Evolutionary conservation across 148 eudicot species (phyloP).

Genomic region (Fagopyrum tataricum): DNA sequence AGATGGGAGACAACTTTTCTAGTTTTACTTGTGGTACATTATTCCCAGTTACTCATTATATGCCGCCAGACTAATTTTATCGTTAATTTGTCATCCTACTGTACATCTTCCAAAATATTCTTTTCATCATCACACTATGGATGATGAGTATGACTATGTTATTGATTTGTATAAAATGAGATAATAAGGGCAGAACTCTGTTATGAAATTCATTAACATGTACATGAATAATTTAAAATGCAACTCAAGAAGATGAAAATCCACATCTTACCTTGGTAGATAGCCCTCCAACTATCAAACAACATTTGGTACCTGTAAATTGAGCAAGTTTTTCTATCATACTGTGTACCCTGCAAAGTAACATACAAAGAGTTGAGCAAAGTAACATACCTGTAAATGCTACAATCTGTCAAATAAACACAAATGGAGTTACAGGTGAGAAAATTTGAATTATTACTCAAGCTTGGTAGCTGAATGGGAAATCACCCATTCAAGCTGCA

Average conservation of each 20-base stretch:
- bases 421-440: not conserved
- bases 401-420: constrained; percentile 55
- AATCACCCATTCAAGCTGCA: not conserved
- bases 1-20: not conserved
- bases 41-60: not conserved
- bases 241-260: not conserved
- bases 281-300: constrained; percentile 76
- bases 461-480: not conserved
- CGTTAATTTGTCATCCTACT: too few species aligned
- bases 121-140: too few species aligned
- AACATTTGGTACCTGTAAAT: constrained; percentile 82
- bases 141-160: too few species aligned
- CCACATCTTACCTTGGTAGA: constrained; percentile 59
- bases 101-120: too few species aligned
- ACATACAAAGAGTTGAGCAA: constrained; percentile 3
- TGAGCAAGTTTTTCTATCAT: constrained; percentile 85
- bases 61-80: too few species aligned
- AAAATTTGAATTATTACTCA: not conserved
- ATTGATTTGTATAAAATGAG: too few species aligned
- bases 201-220: not conserved
- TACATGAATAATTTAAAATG: not conserved
- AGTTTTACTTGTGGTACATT: not conserved
- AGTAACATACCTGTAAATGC: constrained; percentile 59
- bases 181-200: not conserved
- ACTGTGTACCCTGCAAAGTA: constrained; percentile 67